Conservation (phyloP, 768 basidiomycete genomes). For the Coprinellus micaceus region DNA sequence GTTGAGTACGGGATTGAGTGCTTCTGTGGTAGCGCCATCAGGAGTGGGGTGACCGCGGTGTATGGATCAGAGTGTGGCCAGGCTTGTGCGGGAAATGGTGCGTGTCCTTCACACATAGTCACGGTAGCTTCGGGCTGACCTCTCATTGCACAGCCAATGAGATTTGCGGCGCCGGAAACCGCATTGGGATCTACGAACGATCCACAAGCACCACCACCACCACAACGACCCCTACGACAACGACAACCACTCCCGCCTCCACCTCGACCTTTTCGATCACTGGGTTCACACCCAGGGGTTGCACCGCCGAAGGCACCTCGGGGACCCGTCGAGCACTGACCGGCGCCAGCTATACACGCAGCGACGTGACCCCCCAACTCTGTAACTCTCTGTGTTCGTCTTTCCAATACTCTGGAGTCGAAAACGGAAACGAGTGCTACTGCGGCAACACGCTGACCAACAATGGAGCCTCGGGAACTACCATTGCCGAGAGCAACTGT, state of each 20-base stretch:
- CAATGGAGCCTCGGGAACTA: conserved; percentile 21
- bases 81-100: conserved; percentile 30
- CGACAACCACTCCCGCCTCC: conserved; percentile 12
- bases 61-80: no score
- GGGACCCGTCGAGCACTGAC: conserved; percentile 25
- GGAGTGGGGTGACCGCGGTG: no score
- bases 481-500: conserved; percentile 16
- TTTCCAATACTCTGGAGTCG: conserved; percentile 24
- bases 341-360: conserved; percentile 16
- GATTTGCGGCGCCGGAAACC: not conserved
- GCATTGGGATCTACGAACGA: not conserved
- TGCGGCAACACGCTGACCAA: conserved; percentile 22
- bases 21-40: conserved; percentile 31
- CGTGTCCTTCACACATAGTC: conserved; percentile 17
- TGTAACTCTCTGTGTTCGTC: conserved; percentile 23
- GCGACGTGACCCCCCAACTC: conserved; percentile 21
- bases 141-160: not conserved
- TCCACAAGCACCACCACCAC: not conserved
- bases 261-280: not conserved
- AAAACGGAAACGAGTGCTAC: conserved; percentile 23
- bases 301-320: conserved; percentile 27
- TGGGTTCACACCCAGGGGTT: conserved; percentile 18
- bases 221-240: not conserved
- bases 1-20: conserved; percentile 32
- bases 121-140: conserved; percentile 14